Percentiles rank a stretch among this genome's conserved stretches.
phyloP scores from a whole-genome alignment of 495 filamentous ascomycete genomes.

The Neurospora sp. region DNA sequence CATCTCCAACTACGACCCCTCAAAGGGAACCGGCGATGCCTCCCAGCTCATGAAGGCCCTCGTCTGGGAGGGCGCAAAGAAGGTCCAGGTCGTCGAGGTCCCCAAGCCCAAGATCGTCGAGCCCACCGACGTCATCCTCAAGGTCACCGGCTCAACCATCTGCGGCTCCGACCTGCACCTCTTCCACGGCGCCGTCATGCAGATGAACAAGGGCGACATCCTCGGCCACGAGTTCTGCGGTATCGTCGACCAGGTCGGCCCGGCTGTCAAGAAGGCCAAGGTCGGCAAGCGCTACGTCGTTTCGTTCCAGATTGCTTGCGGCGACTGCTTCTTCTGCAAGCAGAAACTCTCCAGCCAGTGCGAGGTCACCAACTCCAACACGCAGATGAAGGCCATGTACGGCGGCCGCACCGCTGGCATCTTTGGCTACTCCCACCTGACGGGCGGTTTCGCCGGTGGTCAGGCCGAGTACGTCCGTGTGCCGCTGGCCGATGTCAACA shows the following conservation, averaged over 20 bases:
- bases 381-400: slow-evolving; percentile 60
- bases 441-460: slow-evolving; percentile 80
- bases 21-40: slow-evolving; percentile 26
- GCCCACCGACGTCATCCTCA: slow-evolving; percentile 68
- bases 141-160: slow-evolving; percentile 75
- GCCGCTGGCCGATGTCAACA: slow-evolving; percentile 72
- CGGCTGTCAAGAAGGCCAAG: slow-evolving; percentile 42
- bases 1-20: slow-evolving; percentile 39
- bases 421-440: slow-evolving; percentile 68
- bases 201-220: slow-evolving; percentile 76
- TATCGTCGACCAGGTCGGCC: slow-evolving; percentile 61
- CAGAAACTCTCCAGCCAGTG: slow-evolving; percentile 68
- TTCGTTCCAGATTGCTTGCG: slow-evolving; percentile 79
- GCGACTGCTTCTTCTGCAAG: slow-evolving; percentile 66
- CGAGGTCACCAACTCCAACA: slow-evolving; percentile 67
- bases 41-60: slow-evolving; percentile 62
- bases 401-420: slow-evolving; percentile 61
- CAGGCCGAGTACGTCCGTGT: slow-evolving; percentile 85
- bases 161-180: slow-evolving; percentile 84
- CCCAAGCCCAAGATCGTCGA: slow-evolving; percentile 63
- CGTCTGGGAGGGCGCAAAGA: slow-evolving; percentile 61
- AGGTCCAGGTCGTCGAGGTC: slow-evolving; percentile 52
- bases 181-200: slow-evolving; percentile 59
- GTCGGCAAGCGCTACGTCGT: slow-evolving; percentile 73
- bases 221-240: slow-evolving; percentile 88